These are phyloP conservation scores for Paratinospora sagittata DNA, from an alignment of 164 flowering plant species.

Conservation along the genomic window DNA sequence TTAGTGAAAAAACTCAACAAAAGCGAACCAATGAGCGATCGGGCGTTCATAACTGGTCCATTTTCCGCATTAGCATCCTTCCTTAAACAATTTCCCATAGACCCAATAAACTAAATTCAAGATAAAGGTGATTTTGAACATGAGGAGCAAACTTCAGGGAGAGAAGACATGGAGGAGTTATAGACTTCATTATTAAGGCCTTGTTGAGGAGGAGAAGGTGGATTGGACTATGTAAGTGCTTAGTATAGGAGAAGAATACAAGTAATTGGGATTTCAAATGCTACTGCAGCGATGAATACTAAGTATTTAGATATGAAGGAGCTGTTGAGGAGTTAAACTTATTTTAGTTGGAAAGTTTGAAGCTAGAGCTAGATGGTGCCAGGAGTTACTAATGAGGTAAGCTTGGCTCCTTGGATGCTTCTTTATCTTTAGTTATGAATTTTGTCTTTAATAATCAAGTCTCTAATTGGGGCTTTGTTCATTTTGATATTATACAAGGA, in stretches of 20 bases:
- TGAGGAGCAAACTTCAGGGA: not conserved
- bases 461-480: too few species aligned
- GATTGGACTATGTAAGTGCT: not conserved
- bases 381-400: not conserved
- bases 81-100: slow-evolving; percentile 9
- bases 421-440: too few species aligned
- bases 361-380: not conserved
- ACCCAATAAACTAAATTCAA: slow-evolving; percentile 10
- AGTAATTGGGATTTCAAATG: not conserved
- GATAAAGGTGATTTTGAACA: too few species aligned
- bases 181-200: not conserved
- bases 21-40: not conserved
- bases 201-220: not conserved
- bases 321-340: too few species aligned
- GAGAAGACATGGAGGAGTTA: not conserved
- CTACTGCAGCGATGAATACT: too few species aligned
- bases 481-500: too few species aligned
- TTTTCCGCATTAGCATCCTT: not conserved
- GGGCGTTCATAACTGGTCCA: not conserved
- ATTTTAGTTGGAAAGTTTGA: not conserved
- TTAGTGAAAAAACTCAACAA: not conserved
- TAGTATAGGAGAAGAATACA: not conserved
- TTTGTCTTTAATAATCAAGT: too few species aligned
- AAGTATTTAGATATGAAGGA: not conserved
- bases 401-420: not conserved